Evolutionary conservation across 2,329 filamentous ascomycete genomes (phyloP), one percentile per base, ranked within the genome.

Genomic region (Boeremia exigua): DNA sequence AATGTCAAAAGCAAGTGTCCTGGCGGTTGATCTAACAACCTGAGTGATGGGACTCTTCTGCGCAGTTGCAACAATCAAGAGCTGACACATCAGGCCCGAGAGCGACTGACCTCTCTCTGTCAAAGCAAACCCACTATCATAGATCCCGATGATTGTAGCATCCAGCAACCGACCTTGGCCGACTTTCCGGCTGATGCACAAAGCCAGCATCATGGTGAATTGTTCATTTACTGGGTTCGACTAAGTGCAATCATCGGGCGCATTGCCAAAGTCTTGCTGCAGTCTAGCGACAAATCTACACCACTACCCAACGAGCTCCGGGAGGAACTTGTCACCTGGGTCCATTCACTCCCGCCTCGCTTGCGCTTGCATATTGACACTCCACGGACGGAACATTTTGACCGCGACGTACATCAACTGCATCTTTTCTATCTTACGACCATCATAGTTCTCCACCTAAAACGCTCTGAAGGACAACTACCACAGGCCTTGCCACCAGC

Each of bases 161-260:
- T 67, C 12, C 56, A 56, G 38, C 58, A 63, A 34, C 60, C 64
- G 2, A 61, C 62, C 3, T 30, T 65, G 28, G 58, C 51, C 7
- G 64, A 67, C 39, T 67, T 67, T 37, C 58, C 60, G 11, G n/a
- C 29, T 9, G 62, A 65, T 43, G 29, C 56, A 6, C 60, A 63
- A 48, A 59, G 57, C n/a, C 64, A 67, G 34, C 58, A 61, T n/a
- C 52, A 67, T 27, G 64, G 64, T 3, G 58, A 65, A 36, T 60
- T 67, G 17, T 67, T 67, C 48, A 61, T 65, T 9, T 56, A 67
- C 23, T 67, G 62, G 64, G 64, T 67, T 6, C 56, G 64, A 11
- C 54, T 67, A 8, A 65, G 64, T 29, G 60, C 62, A 6, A 67
- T 67, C 12, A 67, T 67, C 30, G 64, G 64, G 2, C 60, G 60